phyloP scores from a whole-genome alignment of 163 green algal genomes.

The Trebouxiophyceae sp. region DNA sequence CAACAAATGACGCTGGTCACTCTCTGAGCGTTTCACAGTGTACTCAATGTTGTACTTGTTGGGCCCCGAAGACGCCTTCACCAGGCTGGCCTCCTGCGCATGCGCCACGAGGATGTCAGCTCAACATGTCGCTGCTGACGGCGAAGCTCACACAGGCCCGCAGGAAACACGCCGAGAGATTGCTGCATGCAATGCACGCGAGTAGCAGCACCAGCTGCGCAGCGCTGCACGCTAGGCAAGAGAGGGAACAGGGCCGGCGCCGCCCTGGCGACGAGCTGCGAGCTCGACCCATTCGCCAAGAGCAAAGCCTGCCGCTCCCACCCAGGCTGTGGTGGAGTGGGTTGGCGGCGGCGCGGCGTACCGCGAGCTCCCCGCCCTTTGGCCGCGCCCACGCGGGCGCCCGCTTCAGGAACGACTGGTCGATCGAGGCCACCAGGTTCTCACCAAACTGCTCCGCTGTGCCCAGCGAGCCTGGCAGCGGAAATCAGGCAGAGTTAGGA shows the following conservation, averaged over 20 bases:
- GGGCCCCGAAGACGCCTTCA: neutral
- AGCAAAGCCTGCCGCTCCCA: too few relatives aligned
- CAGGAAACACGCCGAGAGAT: too few relatives aligned
- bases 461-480: slow-evolving; percentile 41
- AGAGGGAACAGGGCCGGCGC: too few relatives aligned
- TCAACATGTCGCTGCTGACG: neutral
- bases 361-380: neutral
- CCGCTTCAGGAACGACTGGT: slow-evolving; percentile 31
- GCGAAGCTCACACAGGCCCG: too few relatives aligned
- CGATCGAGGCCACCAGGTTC: slow-evolving; percentile 40
- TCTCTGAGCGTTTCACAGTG: neutral
- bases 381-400: neutral
- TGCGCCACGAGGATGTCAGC: neutral
- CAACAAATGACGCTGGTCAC: neutral
- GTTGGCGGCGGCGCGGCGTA: too few relatives aligned
- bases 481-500: too few relatives aligned
- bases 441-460: slow-evolving; percentile 34
- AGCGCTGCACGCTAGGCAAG: too few relatives aligned
- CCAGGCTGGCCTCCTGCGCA: neutral
- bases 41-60: neutral
- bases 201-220: too few relatives aligned
- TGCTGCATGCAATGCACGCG: too few relatives aligned
- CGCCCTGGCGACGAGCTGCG: too few relatives aligned
- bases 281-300: too few relatives aligned
- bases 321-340: too few relatives aligned